These are phyloP conservation scores for Dissophora globulifera DNA, from an alignment of 192 early-diverging fungal genomes.

Conservation along the genomic window DNA sequence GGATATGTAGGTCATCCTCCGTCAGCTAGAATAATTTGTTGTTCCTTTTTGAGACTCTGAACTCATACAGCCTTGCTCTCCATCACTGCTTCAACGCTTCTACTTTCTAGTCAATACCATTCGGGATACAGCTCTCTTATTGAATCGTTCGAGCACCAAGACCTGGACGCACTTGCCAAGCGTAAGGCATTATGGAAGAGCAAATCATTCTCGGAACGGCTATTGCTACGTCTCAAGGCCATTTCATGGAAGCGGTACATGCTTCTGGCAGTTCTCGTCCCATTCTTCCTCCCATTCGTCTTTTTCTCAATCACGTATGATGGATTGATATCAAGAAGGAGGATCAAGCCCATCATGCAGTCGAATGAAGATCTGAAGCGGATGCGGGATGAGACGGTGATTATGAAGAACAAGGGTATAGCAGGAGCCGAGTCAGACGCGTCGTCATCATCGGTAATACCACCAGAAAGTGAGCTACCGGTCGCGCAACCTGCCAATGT, in stretches of 20 bases:
- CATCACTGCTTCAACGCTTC: neutral
- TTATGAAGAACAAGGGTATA: neutral
- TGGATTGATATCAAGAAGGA: conserved; percentile 49
- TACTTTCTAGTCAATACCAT: conserved; percentile 28
- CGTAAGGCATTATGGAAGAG: conserved; percentile 3
- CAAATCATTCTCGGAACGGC: conserved; percentile 5
- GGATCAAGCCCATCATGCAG: conserved; percentile 10
- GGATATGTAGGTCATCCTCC: conserved; percentile 48
- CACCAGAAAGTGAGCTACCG: neutral
- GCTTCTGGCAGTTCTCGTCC: conserved; percentile 20
- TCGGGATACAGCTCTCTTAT: conserved; percentile 34
- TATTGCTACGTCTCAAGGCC: neutral
- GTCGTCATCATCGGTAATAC: neutral
- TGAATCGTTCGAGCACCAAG: conserved; percentile 28
- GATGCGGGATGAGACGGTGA: conserved; percentile 7
- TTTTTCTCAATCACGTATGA: conserved; percentile 43
- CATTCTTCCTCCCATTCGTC: conserved; percentile 47
- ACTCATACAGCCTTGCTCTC: no score
- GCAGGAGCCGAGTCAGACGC: neutral
- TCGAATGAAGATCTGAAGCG: conserved; percentile 1
- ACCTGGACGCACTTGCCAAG: conserved; percentile 14
- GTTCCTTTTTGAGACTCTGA: neutral
- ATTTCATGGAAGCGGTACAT: conserved; percentile 28
- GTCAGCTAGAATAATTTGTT: neutral
- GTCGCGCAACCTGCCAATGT: neutral